These are phyloP conservation scores for Aschersonia sp. DNA, from an alignment of 2,329 filamentous ascomycete genomes.

Conservation along the genomic window DNA sequence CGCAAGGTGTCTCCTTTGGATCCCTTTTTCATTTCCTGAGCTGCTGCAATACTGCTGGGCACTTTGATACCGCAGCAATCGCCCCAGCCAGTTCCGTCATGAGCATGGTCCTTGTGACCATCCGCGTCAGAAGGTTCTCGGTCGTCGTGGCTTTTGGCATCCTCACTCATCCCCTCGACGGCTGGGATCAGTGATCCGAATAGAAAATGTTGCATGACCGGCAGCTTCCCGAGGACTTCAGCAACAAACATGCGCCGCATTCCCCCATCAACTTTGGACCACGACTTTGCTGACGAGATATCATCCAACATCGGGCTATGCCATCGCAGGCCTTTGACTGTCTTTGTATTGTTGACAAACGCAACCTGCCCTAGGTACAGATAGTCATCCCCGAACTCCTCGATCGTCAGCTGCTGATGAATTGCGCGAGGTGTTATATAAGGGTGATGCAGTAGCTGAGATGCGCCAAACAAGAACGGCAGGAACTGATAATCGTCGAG, in stretches of 20 bases:
- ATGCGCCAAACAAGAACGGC: conserved; percentile 86
- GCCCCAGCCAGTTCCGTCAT: conserved; percentile 63
- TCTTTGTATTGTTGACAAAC: conserved; percentile 95
- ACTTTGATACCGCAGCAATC: conserved; percentile 98
- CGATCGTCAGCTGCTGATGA: conserved; percentile 74
- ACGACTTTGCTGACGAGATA: conserved; percentile 78
- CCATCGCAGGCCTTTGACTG: conserved; percentile 86
- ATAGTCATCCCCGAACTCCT: conserved; percentile 72
- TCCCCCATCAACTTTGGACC: conserved; percentile 83
- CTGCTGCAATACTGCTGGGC: conserved; percentile 82
- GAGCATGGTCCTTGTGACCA: conserved; percentile 42
- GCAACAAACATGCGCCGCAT: conserved; percentile 96
- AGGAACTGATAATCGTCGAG: conserved; percentile 95
- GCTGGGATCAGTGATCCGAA: conserved; percentile 80
- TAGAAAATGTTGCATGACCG: conserved; percentile 97
- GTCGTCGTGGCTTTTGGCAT: conserved; percentile 22
- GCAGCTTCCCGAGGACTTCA: conserved; percentile 83
- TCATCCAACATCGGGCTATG: conserved; percentile 98
- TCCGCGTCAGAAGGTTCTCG: neutral
- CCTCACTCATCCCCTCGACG: conserved; percentile 63
- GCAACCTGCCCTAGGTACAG: conserved; percentile 84
- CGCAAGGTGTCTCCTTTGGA: conserved; percentile 46
- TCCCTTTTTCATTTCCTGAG: conserved; percentile 72
- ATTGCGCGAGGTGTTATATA: conserved; percentile 70
- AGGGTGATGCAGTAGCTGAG: conserved; percentile 73